Percentiles rank a stretch among this genome's conserved stretches.
Conservation (phyloP, 352 stramenopile genomes). For the Globisporangium alternatum region DNA sequence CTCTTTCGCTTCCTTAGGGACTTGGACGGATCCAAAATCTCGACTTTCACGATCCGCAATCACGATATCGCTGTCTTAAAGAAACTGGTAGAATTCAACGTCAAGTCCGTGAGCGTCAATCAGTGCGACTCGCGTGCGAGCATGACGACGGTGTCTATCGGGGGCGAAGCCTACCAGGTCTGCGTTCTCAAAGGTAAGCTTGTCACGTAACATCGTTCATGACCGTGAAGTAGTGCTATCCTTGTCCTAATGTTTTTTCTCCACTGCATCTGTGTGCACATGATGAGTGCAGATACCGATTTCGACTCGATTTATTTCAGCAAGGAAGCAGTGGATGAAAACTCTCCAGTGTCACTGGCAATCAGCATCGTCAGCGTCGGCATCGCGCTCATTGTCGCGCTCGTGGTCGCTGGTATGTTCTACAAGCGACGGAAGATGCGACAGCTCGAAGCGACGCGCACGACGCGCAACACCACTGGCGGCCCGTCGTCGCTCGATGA, state of each 20-base stretch:
- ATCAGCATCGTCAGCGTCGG: conserved; percentile 10
- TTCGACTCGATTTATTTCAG: conserved; percentile 12
- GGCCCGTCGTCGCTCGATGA: conserved; percentile 12
- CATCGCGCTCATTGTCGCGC: conserved; percentile 1
- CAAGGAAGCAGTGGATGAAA: background rate
- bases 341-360: conserved; percentile 3
- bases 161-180: background rate
- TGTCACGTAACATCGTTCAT: background rate
- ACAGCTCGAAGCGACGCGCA: conserved; percentile 15
- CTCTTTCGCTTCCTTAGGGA: background rate
- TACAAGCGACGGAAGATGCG: conserved; percentile 16
- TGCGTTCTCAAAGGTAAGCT: conserved; percentile 16
- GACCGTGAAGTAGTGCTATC: background rate
- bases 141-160: background rate
- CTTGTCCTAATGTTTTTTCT: background rate
- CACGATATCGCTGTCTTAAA: conserved; percentile 6
- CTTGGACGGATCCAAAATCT: conserved; percentile 8
- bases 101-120: background rate
- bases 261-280: background rate
- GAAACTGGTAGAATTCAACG: background rate
- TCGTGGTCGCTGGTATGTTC: conserved; percentile 7
- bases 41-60: conserved; percentile 15
- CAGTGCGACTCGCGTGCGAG: conserved; percentile 3
- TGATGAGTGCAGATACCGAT: conserved; percentile 8
- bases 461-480: conserved; percentile 7